Base-by-base conservation (phyloP, 2,329 filamentous ascomycete species). In the Apiospora saccharicola region DNA sequence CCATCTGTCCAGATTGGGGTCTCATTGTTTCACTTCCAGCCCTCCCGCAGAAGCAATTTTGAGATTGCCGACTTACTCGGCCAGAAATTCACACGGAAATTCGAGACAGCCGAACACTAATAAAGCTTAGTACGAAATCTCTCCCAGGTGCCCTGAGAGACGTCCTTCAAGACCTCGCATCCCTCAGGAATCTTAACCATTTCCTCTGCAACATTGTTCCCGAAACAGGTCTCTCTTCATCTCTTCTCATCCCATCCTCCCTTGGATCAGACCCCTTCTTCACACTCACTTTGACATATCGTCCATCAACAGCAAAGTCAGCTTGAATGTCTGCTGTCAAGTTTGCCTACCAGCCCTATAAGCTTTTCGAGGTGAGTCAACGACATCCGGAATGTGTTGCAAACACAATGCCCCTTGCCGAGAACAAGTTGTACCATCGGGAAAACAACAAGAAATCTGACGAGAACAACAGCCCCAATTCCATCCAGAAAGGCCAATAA, bases 281-380 rank as follows among this genome's bases (percentile, higher is more conserved):
- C 70, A 53, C 68, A 70, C 70, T 72, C 71, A 76, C 70, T 75
- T 71, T 70, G 71, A n/a, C 71, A 64, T 57, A 64, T 64, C 57
- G 57, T 64, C 57, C 57, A 64, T 64, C 57, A 64, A 69, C 46
- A 51, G 70, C 73, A 76, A 73, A 77, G 72, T 82, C 82, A 83
- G 84, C 83, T 87, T 89, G 82, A 81, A 90, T 90, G 88, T 90
- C 88, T 86, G 80, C 85, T 81, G 81, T 83, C 80, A 89, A 88
- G 84, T 87, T 88, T 80, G 85, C 86, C 78, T 86, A 85, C 79
- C 83, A 86, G 78, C 81, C 86, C 76, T 89, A 89, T 82, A 89
- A 88, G 83, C 84, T 88, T 81, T 89, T 87, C 80, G 87, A 90
- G 84, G 88, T 90, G 80, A 88, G 88, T 88, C 81, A 75, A 78